Conservation (phyloP, 495 filamentous ascomycete species). For the Parmelia sp. region DNA sequence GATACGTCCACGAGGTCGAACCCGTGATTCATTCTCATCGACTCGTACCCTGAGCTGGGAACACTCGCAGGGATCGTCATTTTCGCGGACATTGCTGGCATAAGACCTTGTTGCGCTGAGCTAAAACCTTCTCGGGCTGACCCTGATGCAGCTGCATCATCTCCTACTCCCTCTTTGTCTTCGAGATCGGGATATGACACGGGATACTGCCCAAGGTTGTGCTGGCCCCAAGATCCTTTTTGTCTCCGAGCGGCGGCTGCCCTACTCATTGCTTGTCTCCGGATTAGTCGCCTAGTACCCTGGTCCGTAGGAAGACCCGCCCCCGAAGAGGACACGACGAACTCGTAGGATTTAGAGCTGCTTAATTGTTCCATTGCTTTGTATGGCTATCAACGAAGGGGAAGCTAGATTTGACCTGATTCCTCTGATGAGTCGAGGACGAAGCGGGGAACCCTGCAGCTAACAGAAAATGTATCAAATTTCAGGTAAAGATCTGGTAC, state of each 20-base stretch:
- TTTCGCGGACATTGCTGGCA: not conserved
- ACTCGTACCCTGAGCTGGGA: slow-evolving; percentile 29
- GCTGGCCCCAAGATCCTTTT: slow-evolving; percentile 28
- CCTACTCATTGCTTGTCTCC: slow-evolving; percentile 37
- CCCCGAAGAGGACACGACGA: slow-evolving; percentile 26
- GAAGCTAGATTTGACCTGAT: too few relatives aligned
- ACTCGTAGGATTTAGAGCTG: not conserved
- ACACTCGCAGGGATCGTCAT: slow-evolving; percentile 2
- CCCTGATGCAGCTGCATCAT: not conserved
- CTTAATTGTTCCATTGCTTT: not conserved
- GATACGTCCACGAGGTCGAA: slow-evolving; percentile 30
- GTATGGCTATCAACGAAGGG: too few relatives aligned
- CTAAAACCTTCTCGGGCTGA: not conserved
- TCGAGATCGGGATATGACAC: not conserved
- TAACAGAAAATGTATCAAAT: too few relatives aligned
- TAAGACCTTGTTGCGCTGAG: not conserved
- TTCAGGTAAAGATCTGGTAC: too few relatives aligned
- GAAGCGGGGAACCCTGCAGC: too few relatives aligned
- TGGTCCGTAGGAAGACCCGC: slow-evolving; percentile 27
- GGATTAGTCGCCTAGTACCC: slow-evolving; percentile 29
- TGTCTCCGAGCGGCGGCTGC: slow-evolving; percentile 28
- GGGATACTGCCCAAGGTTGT: slow-evolving; percentile 33
- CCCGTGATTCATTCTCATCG: slow-evolving; percentile 25
- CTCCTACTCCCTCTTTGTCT: not conserved
- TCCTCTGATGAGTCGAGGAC: too few relatives aligned